phyloP scores from a whole-genome alignment of 129 eudicot genomes.

The Lactuca saligna region DNA sequence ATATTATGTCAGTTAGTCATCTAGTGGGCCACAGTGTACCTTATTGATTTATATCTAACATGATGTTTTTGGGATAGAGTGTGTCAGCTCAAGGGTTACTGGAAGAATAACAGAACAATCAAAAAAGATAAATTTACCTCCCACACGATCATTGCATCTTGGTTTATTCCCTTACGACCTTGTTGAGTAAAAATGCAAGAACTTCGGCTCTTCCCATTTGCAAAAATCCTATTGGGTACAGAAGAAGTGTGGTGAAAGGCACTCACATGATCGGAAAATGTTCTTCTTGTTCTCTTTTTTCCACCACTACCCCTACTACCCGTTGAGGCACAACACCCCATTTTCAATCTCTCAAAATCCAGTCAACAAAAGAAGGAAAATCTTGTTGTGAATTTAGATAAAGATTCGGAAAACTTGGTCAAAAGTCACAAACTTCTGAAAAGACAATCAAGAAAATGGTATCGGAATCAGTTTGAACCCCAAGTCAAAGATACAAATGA shows the following conservation, averaged over 20 bases:
- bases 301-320: conserved; percentile 54
- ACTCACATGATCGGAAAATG: conserved; percentile 64
- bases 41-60: no score
- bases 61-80: no score
- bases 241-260: conserved; percentile 63
- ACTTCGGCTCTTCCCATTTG: conserved; percentile 77
- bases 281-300: conserved; percentile 54
- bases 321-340: conserved; percentile 91
- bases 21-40: no score
- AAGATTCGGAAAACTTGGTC: conserved; percentile 41
- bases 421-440: conserved; percentile 40
- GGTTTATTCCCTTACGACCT: conserved; percentile 96
- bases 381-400: conserved; percentile 25
- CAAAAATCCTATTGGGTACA: conserved; percentile 62
- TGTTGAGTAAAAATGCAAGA: conserved; percentile 94
- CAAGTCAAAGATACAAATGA: conserved; percentile 25
- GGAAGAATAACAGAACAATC: neutral
- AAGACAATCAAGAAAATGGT: conserved; percentile 23
- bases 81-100: neutral
- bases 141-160: conserved; percentile 99
- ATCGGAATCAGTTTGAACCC: conserved; percentile 24
- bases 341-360: conserved; percentile 40
- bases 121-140: conserved; percentile 57
- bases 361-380: conserved; percentile 24
- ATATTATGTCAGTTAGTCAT: no score